These are phyloP conservation scores for Moniliophthora roreri DNA, from an alignment of 1,284 basidiomycete species.

Conservation along the genomic window DNA sequence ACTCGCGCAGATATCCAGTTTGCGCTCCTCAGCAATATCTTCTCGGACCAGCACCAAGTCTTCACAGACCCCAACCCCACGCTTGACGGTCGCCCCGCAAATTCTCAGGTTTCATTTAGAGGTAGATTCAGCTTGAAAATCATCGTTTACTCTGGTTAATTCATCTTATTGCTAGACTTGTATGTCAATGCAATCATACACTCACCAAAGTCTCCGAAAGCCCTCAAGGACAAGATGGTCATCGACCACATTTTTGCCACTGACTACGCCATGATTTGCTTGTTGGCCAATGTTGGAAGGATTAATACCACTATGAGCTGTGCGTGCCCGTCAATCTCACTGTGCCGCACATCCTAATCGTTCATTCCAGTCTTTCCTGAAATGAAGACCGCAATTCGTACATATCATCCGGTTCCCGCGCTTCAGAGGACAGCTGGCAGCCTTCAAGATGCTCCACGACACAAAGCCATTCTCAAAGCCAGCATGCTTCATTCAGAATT, in stretches of 20 bases:
- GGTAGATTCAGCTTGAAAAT: not conserved
- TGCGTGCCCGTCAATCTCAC: constrained; percentile 35
- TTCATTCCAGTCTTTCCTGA: constrained; percentile 61
- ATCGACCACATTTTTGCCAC: constrained; percentile 65
- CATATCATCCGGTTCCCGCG: constrained; percentile 81
- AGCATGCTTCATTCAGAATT: constrained; percentile 45
- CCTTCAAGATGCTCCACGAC: constrained; percentile 80
- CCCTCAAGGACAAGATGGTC: constrained; percentile 66
- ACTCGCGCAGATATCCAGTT: constrained; percentile 72
- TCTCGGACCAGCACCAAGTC: constrained; percentile 54
- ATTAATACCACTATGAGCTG: constrained; percentile 87
- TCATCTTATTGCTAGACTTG: constrained; percentile 69
- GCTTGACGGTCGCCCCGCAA: constrained; percentile 28
- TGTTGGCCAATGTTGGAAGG: constrained; percentile 79
- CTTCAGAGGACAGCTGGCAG: constrained; percentile 77
- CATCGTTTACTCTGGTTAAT: not conserved
- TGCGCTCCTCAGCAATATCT: constrained; percentile 70
- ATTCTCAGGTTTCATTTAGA: constrained; percentile 12
- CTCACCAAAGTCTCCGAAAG: constrained; percentile 62
- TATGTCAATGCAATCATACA: constrained; percentile 73
- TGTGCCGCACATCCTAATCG: constrained; percentile 9
- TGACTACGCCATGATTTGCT: constrained; percentile 75
- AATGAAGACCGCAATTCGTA: constrained; percentile 80
- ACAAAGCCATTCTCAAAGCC: constrained; percentile 68
- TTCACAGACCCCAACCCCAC: constrained; percentile 64